Conservation (phyloP, 345 rosid species). For the Moricandia arvensis region DNA sequence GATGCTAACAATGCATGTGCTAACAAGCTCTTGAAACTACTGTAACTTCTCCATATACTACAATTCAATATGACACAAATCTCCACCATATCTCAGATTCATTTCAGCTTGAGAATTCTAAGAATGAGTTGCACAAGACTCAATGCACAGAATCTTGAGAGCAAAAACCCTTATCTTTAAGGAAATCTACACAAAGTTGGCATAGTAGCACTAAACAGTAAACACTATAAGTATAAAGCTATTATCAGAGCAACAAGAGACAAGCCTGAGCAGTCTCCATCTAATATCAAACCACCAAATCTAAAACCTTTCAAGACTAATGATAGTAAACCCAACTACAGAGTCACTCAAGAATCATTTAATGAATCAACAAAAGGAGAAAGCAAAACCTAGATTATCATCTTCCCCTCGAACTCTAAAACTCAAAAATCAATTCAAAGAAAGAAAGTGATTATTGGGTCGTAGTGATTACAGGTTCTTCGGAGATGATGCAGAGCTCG, state of each 20-base stretch:
- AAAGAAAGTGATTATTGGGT: background rate
- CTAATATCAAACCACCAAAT: background rate
- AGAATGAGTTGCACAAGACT: background rate
- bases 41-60: background rate
- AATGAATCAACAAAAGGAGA: background rate
- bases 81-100: background rate
- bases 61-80: background rate
- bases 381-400: no score
- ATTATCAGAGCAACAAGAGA: background rate
- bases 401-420: no score
- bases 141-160: background rate
- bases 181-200: background rate
- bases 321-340: background rate
- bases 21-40: background rate
- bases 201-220: no score
- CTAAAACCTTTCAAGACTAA: background rate
- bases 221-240: background rate
- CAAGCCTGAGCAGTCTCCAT: background rate
- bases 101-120: background rate
- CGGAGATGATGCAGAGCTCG: constrained; percentile 90
- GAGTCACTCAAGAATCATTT: background rate
- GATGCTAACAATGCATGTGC: background rate
- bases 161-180: background rate
- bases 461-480: constrained; percentile 65
- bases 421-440: no score